These are phyloP conservation scores for Tulasnella sp. DNA, from an alignment of 768 basidiomycete species.

Conservation along the genomic window DNA sequence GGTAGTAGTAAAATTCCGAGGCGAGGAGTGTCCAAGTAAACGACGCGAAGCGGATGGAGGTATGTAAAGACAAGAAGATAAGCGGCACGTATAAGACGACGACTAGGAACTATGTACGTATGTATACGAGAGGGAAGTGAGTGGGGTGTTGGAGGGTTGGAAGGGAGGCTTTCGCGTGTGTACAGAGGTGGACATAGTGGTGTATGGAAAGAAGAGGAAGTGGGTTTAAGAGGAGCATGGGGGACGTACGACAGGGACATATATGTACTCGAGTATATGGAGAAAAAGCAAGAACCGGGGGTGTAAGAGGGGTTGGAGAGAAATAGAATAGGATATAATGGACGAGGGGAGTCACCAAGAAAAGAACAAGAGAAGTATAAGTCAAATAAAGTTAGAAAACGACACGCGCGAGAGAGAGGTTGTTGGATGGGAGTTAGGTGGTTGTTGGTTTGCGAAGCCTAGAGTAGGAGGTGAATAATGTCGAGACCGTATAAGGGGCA, in stretches of 20 bases:
- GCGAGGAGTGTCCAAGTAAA: neutral
- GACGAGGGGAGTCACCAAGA: neutral
- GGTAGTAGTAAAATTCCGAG: neutral
- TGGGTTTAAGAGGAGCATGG: neutral
- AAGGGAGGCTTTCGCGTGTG: neutral
- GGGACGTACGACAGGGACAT: neutral
- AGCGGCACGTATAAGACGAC: neutral
- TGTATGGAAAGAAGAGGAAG: neutral
- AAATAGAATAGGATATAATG: constrained; percentile 9
- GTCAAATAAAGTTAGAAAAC: constrained; percentile 8
- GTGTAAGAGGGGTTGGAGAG: too few relatives aligned
- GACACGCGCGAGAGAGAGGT: too few relatives aligned
- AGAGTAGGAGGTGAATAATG: neutral
- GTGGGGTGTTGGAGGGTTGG: neutral
- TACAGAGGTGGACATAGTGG: neutral
- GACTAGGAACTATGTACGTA: neutral
- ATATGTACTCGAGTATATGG: neutral
- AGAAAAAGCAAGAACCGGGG: too few relatives aligned
- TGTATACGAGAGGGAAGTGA: neutral
- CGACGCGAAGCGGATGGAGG: neutral
- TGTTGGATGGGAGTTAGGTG: neutral
- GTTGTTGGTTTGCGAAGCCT: neutral
- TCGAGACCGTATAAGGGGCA: neutral
- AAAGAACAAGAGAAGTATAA: neutral
- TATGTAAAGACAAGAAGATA: neutral